A percentile compares a stretch with the other conserved stretches of the same genome.
Evolutionary conservation across 768 basidiomycete genomes (phyloP).

Genomic region (Pisolithus marmoratus): DNA sequence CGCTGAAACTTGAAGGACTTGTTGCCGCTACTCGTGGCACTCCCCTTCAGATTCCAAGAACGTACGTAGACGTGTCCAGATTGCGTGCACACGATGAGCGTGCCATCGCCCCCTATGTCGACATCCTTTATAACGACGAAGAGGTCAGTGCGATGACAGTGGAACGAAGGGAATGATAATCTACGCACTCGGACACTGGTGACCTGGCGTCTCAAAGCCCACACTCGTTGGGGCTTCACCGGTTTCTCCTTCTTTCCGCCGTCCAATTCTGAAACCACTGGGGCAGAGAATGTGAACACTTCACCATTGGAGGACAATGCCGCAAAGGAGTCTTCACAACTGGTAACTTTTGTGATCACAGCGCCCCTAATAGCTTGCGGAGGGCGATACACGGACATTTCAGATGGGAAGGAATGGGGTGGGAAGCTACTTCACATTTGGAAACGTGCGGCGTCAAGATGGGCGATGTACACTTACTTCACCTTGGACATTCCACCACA

Average conservation of each 20-base stretch:
- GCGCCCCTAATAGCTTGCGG: constrained; percentile 69
- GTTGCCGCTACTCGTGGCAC: constrained; percentile 16
- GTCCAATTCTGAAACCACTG: constrained; percentile 28
- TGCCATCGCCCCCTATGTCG: constrained; percentile 81
- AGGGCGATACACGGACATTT: constrained; percentile 74
- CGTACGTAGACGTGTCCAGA: constrained; percentile 94
- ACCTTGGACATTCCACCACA: constrained; percentile 73
- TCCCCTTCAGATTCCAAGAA: constrained; percentile 41
- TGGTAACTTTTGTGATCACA: constrained; percentile 72
- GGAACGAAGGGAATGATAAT: neutral
- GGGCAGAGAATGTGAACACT: constrained; percentile 73
- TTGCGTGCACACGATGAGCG: constrained; percentile 87
- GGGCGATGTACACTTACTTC: constrained; percentile 38
- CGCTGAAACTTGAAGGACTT: constrained; percentile 76
- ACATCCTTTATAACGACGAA: constrained; percentile 54
- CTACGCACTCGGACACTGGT: constrained; percentile 67
- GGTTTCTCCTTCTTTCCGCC: constrained; percentile 28
- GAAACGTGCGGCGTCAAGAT: neutral
- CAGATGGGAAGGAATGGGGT: constrained; percentile 65
- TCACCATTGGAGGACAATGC: constrained; percentile 86
- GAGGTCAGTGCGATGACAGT: neutral
- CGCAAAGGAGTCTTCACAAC: constrained; percentile 75
- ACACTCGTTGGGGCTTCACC: constrained; percentile 83
- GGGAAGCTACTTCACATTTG: constrained; percentile 52
- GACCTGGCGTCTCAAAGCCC: constrained; percentile 84